These are phyloP conservation scores for Aspergillus pseudoterreus DNA, from an alignment of 2,329 filamentous ascomycete species.

Conservation along the genomic window DNA sequence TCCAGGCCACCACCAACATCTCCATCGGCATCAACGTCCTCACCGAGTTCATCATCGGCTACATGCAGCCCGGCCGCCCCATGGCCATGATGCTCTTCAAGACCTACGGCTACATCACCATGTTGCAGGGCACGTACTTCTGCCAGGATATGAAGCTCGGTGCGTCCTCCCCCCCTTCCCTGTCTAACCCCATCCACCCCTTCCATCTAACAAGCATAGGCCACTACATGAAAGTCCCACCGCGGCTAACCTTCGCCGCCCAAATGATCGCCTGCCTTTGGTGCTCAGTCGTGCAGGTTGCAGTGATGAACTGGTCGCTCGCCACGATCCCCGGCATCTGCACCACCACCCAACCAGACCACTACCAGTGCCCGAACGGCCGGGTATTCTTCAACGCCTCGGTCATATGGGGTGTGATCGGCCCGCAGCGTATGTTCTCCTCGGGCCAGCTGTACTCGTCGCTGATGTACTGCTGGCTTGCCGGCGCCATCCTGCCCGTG, in stretches of 20 bases:
- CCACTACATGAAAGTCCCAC: constrained; percentile 62
- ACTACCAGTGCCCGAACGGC: constrained; percentile 57
- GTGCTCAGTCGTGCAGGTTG: constrained; percentile 49
- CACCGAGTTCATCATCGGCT: constrained; percentile 70
- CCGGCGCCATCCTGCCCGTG: constrained; percentile 61
- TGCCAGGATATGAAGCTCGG: constrained; percentile 63
- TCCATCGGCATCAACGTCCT: constrained; percentile 66
- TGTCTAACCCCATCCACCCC: neutral
- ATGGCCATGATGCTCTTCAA: constrained; percentile 77
- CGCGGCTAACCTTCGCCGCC: constrained; percentile 49
- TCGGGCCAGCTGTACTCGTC: constrained; percentile 58
- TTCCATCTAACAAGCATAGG: constrained; percentile 12
- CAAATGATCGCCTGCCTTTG: constrained; percentile 52
- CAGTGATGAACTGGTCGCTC: constrained; percentile 44
- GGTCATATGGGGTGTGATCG: constrained; percentile 70
- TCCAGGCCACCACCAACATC: constrained; percentile 67
- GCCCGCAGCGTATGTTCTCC: constrained; percentile 66
- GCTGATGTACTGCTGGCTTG: constrained; percentile 69
- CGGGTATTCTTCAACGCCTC: constrained; percentile 66
- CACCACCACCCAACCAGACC: constrained; percentile 54
- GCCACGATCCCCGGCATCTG: constrained; percentile 63
- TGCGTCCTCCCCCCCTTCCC: constrained; percentile 7
- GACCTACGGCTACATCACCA: constrained; percentile 67
- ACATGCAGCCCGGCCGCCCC: constrained; percentile 67
- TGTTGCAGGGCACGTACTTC: constrained; percentile 64